These are phyloP conservation scores for Fistulinella staudtii DNA, from an alignment of 1,284 basidiomycete genomes.

Conservation along the genomic window DNA sequence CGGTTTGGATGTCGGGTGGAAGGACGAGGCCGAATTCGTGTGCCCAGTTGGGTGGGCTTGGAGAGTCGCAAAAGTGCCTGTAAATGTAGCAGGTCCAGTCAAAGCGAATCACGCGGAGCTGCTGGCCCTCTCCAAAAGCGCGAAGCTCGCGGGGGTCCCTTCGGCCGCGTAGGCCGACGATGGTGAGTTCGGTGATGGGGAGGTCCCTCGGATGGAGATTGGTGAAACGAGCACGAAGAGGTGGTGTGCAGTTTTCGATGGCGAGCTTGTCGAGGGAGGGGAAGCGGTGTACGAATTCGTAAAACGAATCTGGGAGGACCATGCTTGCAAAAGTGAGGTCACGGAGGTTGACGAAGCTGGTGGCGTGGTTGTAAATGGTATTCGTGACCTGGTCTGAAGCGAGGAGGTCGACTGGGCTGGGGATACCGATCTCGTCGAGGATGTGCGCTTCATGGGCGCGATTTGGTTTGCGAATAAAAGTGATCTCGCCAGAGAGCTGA, in stretches of 20 bases:
- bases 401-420: slow-evolving; percentile 23
- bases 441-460: slow-evolving; percentile 25
- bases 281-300: slow-evolving; percentile 33
- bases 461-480: slow-evolving; percentile 9
- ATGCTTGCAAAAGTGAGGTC: slow-evolving; percentile 33
- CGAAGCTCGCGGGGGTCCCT: slow-evolving; percentile 22
- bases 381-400: slow-evolving; percentile 27
- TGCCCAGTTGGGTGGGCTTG: slow-evolving; percentile 12
- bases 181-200: slow-evolving; percentile 37
- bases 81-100: slow-evolving; percentile 40
- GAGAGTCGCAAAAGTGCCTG: slow-evolving; percentile 24
- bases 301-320: slow-evolving; percentile 33
- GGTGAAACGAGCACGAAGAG: slow-evolving; percentile 14
- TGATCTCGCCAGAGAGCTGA: slow-evolving; percentile 15
- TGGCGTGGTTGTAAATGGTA: slow-evolving; percentile 28
- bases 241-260: slow-evolving; percentile 36
- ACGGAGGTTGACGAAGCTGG: slow-evolving; percentile 32
- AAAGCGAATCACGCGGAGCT: slow-evolving; percentile 35
- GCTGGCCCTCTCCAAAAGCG: slow-evolving; percentile 30
- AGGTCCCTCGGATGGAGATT: slow-evolving; percentile 30
- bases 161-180: slow-evolving; percentile 26
- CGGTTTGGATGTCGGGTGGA: slow-evolving; percentile 8
- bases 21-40: slow-evolving; percentile 15
- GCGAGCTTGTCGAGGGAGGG: slow-evolving; percentile 33
- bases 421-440: slow-evolving; percentile 23